These are phyloP conservation scores for Lasiosphaeria ovina DNA, from an alignment of 495 filamentous ascomycete genomes.

Conservation along the genomic window DNA sequence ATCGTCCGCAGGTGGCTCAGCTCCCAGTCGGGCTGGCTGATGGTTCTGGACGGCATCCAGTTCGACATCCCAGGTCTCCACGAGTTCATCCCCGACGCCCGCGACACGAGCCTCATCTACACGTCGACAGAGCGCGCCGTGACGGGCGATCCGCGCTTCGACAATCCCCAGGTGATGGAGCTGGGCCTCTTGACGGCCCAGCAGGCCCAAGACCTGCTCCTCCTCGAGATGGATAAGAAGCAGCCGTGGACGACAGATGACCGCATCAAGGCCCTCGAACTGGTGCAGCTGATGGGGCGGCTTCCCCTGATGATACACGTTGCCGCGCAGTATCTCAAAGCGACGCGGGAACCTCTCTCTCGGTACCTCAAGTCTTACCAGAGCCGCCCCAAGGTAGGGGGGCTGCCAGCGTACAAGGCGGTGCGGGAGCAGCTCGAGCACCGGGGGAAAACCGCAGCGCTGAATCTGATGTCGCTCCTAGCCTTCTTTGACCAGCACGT, in stretches of 20 bases:
- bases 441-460: conserved; percentile 57
- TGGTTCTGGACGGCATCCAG: conserved; percentile 73
- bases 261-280: conserved; percentile 56
- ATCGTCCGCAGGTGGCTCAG: conserved; percentile 70
- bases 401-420: conserved; percentile 62
- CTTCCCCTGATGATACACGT: conserved; percentile 78
- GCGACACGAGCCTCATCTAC: conserved; percentile 70
- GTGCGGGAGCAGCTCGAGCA: conserved; percentile 69
- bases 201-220: conserved; percentile 48
- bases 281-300: conserved; percentile 68
- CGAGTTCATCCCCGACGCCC: conserved; percentile 68
- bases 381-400: conserved; percentile 64
- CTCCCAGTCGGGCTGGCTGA: conserved; percentile 65
- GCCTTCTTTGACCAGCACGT: conserved; percentile 73
- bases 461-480: conserved; percentile 72
- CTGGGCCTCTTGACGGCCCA: conserved; percentile 54
- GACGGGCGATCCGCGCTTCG: conserved; percentile 64
- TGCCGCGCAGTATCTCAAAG: conserved; percentile 70
- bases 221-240: conserved; percentile 53
- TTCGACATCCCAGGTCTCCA: conserved; percentile 63
- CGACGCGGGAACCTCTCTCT: conserved; percentile 66
- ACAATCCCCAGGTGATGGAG: conserved; percentile 71
- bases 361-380: conserved; percentile 69
- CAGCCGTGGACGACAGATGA: conserved; percentile 60
- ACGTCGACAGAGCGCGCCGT: conserved; percentile 69